A percentile compares a stretch with the other conserved stretches of the same genome.
phyloP scores from a whole-genome alignment of 495 filamentous ascomycete genomes.

The Massariosphaeria phaeospora region DNA sequence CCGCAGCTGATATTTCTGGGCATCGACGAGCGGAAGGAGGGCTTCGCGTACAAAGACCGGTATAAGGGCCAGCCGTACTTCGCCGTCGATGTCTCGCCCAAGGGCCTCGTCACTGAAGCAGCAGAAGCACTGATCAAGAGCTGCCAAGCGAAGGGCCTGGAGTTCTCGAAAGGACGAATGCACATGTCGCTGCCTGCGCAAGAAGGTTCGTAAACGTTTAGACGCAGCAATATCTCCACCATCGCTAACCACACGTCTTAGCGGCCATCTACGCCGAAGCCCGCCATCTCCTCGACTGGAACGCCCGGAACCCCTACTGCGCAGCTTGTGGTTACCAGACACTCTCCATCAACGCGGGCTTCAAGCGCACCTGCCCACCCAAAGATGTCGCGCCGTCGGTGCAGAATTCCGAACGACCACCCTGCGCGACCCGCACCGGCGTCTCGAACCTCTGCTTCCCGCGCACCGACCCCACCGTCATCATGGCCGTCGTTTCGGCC shows the following conservation, averaged over 20 bases:
- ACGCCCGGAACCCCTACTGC: conserved; percentile 87
- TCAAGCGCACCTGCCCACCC: conserved; percentile 84
- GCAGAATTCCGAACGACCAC: conserved; percentile 43
- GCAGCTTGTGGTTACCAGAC: conserved; percentile 80
- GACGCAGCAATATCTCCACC: background rate
- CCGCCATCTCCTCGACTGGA: conserved; percentile 90
- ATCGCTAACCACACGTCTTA: conserved; percentile 35
- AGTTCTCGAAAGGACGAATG: conserved; percentile 57
- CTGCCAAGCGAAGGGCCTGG: conserved; percentile 55
- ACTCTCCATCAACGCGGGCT: conserved; percentile 79
- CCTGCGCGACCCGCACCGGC: conserved; percentile 71
- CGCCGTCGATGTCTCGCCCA: conserved; percentile 81
- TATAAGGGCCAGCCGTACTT: conserved; percentile 81
- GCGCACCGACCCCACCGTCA: conserved; percentile 90
- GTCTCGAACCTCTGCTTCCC: conserved; percentile 85
- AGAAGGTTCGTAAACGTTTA: conserved; percentile 50
- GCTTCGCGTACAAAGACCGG: conserved; percentile 48
- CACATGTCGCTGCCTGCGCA: conserved; percentile 53
- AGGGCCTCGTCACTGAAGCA: conserved; percentile 50
- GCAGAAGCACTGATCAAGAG: conserved; percentile 49
- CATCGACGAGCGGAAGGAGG: conserved; percentile 62
- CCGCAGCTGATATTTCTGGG: conserved; percentile 82
- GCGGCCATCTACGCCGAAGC: conserved; percentile 91
- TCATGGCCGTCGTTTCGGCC: conserved; percentile 79
- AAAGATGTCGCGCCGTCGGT: conserved; percentile 65